These are phyloP conservation scores for Microsporum canis DNA, from an alignment of 2,329 filamentous ascomycete genomes.

Conservation along the genomic window DNA sequence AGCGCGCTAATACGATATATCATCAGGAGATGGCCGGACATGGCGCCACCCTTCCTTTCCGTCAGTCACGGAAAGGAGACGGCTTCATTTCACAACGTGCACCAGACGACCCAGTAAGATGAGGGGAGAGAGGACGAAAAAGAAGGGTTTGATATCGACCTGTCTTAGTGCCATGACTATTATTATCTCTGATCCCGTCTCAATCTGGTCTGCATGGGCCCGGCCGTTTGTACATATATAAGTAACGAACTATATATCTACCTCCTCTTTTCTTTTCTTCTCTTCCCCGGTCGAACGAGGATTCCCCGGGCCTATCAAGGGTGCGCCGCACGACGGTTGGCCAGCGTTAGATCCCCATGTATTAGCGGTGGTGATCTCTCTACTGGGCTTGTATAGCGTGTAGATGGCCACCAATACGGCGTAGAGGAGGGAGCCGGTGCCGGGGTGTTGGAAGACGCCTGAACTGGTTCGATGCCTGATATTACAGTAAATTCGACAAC, in stretches of 20 bases:
- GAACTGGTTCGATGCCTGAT: neutral
- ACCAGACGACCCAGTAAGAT: too few species aligned
- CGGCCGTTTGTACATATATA: neutral
- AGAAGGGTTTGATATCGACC: too few species aligned
- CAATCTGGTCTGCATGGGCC: neutral
- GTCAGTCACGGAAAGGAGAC: too few species aligned
- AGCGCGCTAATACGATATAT: neutral
- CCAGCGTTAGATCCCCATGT: neutral
- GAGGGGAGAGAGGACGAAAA: neutral
- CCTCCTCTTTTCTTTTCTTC: neutral
- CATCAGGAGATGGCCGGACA: neutral
- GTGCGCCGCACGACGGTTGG: neutral
- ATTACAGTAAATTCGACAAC: neutral
- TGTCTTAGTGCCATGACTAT: too few species aligned
- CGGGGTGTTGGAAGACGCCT: neutral
- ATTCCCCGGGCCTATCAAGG: neutral
- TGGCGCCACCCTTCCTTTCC: too few species aligned
- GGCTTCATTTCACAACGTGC: too few species aligned
- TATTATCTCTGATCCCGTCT: neutral
- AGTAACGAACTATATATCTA: neutral
- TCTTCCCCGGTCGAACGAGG: neutral
- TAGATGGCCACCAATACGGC: neutral
- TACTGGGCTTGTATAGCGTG: conserved; percentile 1
- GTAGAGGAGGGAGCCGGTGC: neutral
- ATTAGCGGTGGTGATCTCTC: neutral